Evolutionary conservation across 352 stramenopile species (phyloP).

Genomic region (Bremia lactucae): DNA sequence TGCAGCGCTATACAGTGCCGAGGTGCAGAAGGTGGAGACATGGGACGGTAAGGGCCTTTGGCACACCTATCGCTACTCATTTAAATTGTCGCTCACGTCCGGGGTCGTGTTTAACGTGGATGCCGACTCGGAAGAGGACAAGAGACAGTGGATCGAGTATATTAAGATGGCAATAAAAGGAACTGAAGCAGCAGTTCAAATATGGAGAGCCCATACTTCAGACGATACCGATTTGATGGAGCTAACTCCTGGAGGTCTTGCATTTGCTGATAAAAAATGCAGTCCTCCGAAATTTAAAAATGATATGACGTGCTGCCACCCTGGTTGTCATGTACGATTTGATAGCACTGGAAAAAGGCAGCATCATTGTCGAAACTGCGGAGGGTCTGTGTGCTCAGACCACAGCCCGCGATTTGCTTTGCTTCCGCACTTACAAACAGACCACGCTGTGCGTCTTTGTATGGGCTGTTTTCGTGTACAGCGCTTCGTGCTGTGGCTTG

Average conservation of each 20-base stretch:
- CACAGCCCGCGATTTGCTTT: conserved; percentile 65
- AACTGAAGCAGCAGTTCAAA: conserved; percentile 19
- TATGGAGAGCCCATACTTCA: conserved; percentile 28
- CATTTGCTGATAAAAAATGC: conserved; percentile 50
- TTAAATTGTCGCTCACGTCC: conserved; percentile 72
- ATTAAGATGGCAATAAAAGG: conserved; percentile 53
- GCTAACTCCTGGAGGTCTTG: conserved; percentile 45
- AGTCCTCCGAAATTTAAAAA: conserved; percentile 68
- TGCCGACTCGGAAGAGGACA: conserved; percentile 72
- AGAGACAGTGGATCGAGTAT: conserved; percentile 66
- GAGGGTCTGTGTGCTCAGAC: conserved; percentile 66
- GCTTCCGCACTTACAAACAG: conserved; percentile 53
- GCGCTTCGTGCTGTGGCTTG: conserved; percentile 51
- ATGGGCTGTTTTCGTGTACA: conserved; percentile 70
- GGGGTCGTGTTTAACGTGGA: conserved; percentile 70
- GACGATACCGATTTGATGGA: conserved; percentile 30
- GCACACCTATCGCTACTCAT: conserved; percentile 77
- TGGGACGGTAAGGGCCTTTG: conserved; percentile 80
- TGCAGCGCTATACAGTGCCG: conserved; percentile 51
- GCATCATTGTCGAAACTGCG: conserved; percentile 78
- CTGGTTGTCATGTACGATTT: conserved; percentile 54
- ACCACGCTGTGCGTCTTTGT: conserved; percentile 52
- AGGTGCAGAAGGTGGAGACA: conserved; percentile 64
- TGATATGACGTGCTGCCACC: conserved; percentile 41
- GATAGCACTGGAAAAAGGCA: conserved; percentile 66